Conservation (phyloP, 2,329 filamentous ascomycete genomes). For the Ambrosiella beaveri region DNA sequence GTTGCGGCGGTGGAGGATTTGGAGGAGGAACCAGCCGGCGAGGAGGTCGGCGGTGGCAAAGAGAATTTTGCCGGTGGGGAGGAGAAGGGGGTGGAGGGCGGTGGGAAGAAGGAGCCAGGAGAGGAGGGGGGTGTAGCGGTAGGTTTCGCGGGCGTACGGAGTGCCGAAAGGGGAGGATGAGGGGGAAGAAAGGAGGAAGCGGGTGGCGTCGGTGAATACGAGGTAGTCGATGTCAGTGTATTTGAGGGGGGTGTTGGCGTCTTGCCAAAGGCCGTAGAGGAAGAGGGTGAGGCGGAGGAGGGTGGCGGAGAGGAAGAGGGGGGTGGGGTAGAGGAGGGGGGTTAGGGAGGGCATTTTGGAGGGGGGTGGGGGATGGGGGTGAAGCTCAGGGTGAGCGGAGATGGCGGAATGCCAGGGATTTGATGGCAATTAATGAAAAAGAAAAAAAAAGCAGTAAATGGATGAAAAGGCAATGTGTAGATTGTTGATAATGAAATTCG, state of each 20-base stretch:
- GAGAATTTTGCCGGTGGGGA: slow-evolving; percentile 72
- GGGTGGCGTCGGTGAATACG: slow-evolving; percentile 90
- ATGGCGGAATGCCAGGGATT: background rate
- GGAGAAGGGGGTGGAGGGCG: slow-evolving; percentile 35
- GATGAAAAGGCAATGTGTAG: too few relatives aligned
- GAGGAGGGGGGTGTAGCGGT: slow-evolving; percentile 87
- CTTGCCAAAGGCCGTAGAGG: slow-evolving; percentile 81
- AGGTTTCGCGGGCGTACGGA: slow-evolving; percentile 82
- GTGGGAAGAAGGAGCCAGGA: slow-evolving; percentile 85
- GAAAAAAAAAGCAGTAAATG: too few relatives aligned
- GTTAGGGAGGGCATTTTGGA: slow-evolving; percentile 9
- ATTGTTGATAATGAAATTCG: too few relatives aligned
- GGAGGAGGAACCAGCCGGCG: slow-evolving; percentile 37
- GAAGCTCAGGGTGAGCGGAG: background rate
- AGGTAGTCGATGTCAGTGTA: slow-evolving; percentile 99
- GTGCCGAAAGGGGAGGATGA: slow-evolving; percentile 32
- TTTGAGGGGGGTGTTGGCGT: slow-evolving; percentile 78
- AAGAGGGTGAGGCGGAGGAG: slow-evolving; percentile 57
- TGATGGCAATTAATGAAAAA: background rate
- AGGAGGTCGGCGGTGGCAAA: slow-evolving; percentile 73
- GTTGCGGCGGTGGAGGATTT: slow-evolving; percentile 23
- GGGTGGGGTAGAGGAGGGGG: slow-evolving; percentile 10
- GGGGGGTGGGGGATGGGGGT: background rate
- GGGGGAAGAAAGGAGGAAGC: slow-evolving; percentile 37
- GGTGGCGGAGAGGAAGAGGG: slow-evolving; percentile 38